Evolutionary conservation across 495 filamentous ascomycete species (phyloP).

Genomic region (Penicillium nucicola): DNA sequence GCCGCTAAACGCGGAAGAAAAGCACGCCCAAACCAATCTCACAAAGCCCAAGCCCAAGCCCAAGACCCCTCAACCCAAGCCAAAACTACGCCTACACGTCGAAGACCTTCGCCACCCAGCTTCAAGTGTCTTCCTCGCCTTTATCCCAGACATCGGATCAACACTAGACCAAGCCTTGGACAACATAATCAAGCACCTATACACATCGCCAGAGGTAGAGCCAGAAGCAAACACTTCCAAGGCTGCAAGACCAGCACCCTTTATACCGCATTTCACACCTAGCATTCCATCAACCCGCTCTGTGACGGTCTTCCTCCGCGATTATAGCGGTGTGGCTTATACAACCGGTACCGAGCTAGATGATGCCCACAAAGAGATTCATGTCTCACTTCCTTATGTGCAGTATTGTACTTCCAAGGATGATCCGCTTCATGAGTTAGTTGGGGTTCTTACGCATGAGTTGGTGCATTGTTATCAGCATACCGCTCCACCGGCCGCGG

Average conservation of each 20-base stretch:
- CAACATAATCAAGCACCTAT: constrained; percentile 63
- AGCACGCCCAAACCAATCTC: not conserved
- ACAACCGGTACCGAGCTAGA: constrained; percentile 83
- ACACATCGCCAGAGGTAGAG: constrained; percentile 35
- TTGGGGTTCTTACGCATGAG: constrained; percentile 85
- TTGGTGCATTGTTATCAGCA: constrained; percentile 96
- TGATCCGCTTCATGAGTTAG: constrained; percentile 59
- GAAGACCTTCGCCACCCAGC: constrained; percentile 67
- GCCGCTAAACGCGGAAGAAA: not conserved
- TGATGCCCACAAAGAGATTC: constrained; percentile 90
- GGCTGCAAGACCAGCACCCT: constrained; percentile 1
- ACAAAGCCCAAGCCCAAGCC: not conserved
- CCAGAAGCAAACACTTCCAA: constrained; percentile 3
- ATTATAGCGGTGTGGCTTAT: constrained; percentile 82
- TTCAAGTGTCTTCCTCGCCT: constrained; percentile 57
- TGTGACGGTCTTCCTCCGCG: constrained; percentile 80
- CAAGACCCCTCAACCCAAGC: constrained; percentile 30
- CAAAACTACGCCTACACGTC: constrained; percentile 68
- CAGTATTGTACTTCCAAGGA: constrained; percentile 36
- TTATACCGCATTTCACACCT: constrained; percentile 22
- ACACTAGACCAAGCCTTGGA: constrained; percentile 60
- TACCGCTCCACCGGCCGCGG: constrained; percentile 52
- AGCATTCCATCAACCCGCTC: constrained; percentile 61
- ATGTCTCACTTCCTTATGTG: constrained; percentile 80
- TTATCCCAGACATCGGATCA: constrained; percentile 52